Evolutionary conservation across 495 filamentous ascomycete species (phyloP).

Genomic region (Aspergillus funiculosus): DNA sequence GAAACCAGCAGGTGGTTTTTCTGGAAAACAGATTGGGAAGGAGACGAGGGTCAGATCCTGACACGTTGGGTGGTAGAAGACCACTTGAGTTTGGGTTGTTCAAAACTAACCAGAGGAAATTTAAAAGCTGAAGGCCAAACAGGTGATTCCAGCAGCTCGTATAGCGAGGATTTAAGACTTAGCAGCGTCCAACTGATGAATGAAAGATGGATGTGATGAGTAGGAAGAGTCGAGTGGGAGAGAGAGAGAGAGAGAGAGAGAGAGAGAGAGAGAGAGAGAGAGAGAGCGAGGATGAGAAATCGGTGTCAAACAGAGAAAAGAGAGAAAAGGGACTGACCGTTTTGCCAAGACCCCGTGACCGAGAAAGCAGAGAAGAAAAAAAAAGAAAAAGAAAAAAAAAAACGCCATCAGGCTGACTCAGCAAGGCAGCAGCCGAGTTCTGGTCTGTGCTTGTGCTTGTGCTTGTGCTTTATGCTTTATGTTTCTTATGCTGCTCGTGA

Average conservation of each 20-base stretch:
- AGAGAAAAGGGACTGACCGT: slow-evolving; percentile 17
- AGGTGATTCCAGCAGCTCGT: slow-evolving; percentile 12
- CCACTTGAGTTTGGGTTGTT: slow-evolving; percentile 15
- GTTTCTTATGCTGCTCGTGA: no score
- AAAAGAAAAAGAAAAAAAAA: slow-evolving; percentile 2
- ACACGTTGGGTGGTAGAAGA: slow-evolving; percentile 17
- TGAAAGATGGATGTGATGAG: slow-evolving; percentile 8
- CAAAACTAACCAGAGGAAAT: slow-evolving; percentile 22
- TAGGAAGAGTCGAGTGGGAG: slow-evolving; percentile 5
- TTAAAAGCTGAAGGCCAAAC: slow-evolving; percentile 9
- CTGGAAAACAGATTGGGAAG: slow-evolving; percentile 8
- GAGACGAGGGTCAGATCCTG: slow-evolving; percentile 25
- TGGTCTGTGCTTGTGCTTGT: no score
- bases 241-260: slow-evolving; percentile 14
- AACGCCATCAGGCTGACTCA: background rate
- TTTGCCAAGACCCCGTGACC: slow-evolving; percentile 11
- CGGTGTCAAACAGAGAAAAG: slow-evolving; percentile 2
- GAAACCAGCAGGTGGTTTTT: slow-evolving; percentile 36
- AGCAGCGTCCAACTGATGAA: slow-evolving; percentile 15
- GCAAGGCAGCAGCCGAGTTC: background rate
- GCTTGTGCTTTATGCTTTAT: no score
- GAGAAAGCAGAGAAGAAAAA: slow-evolving; percentile 7
- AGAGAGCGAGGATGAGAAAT: slow-evolving; percentile 3
- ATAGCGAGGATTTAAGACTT: slow-evolving; percentile 5
- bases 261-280: slow-evolving; percentile 12